Evolutionary conservation across 2,329 filamentous ascomycete species (phyloP).

Genomic region (Acephala macrosclerotiorum): DNA sequence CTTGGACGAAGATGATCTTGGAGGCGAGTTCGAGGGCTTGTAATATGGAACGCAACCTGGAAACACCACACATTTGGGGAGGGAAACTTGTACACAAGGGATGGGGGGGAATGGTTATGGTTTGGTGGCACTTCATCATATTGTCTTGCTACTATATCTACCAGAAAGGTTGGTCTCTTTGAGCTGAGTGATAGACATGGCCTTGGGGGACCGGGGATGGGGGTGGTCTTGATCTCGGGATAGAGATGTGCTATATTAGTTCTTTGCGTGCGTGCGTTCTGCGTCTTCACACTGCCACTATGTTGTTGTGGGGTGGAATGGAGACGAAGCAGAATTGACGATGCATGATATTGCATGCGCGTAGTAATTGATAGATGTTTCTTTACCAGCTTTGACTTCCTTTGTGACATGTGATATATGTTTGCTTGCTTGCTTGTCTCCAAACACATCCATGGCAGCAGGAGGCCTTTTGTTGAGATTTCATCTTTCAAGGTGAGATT

Average conservation of each 20-base stretch:
- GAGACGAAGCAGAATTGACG: background rate
- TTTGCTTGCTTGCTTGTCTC: background rate
- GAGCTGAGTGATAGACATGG: slow-evolving; percentile 16
- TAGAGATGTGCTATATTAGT: slow-evolving; percentile 37
- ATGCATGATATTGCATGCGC: slow-evolving; percentile 15
- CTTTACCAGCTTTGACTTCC: slow-evolving; percentile 2
- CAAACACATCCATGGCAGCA: too few species aligned
- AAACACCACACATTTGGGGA: background rate
- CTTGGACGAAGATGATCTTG: slow-evolving; percentile 94
- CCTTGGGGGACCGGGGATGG: slow-evolving; percentile 13
- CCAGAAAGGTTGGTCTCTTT: slow-evolving; percentile 25
- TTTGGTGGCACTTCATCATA: slow-evolving; percentile 42
- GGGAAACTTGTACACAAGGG: slow-evolving; percentile 33
- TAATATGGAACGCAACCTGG: slow-evolving; percentile 54
- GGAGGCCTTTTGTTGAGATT: too few species aligned
- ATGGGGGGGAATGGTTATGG: slow-evolving; percentile 20
- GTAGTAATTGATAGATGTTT: slow-evolving; percentile 39
- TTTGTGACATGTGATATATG: background rate
- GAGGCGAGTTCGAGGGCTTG: slow-evolving; percentile 95
- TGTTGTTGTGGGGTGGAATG: slow-evolving; percentile 3
- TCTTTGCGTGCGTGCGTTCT: slow-evolving; percentile 21
- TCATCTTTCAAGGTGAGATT: too few species aligned
- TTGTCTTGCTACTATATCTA: slow-evolving; percentile 41
- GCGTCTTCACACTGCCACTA: slow-evolving; percentile 11
- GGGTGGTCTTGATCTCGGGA: slow-evolving; percentile 11